Evolutionary conservation across 2,329 filamentous ascomycete species (phyloP).

Genomic region (Xylariomycetidae sp.): DNA sequence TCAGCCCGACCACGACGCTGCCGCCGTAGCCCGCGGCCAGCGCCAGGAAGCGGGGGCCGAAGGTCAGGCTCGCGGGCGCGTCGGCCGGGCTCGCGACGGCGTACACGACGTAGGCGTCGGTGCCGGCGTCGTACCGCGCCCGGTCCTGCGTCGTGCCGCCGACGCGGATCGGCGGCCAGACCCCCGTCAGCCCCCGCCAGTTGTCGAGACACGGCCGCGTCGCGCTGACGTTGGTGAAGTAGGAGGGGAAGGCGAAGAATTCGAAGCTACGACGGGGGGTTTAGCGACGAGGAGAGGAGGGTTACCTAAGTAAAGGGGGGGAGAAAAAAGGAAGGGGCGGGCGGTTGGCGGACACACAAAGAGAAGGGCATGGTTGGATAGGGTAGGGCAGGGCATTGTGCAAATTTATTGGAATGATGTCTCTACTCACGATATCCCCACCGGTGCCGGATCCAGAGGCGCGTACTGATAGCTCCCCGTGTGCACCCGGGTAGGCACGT

Average conservation of each 20-base stretch:
- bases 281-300: background rate
- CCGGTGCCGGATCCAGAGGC: constrained; percentile 35
- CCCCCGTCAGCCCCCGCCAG: constrained; percentile 43
- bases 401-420: background rate
- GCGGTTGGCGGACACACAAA: no score
- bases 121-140: constrained; percentile 43
- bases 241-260: constrained; percentile 53
- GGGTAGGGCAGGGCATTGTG: background rate
- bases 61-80: constrained; percentile 46
- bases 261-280: constrained; percentile 36
- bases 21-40: constrained; percentile 45
- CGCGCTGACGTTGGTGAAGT: constrained; percentile 46
- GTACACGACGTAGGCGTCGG: constrained; percentile 44
- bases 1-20: constrained; percentile 47
- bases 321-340: background rate
- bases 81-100: constrained; percentile 41
- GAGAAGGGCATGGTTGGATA: background rate
- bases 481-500: constrained; percentile 25
- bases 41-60: constrained; percentile 47
- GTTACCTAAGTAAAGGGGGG: no score
- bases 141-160: constrained; percentile 57
- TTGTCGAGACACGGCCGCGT: constrained; percentile 49
- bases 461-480: constrained; percentile 22
- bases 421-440: constrained; percentile 38
- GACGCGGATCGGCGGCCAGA: constrained; percentile 50